Conservation (phyloP, 2,329 filamentous ascomycete species). For the Xylariaceae sp. region DNA sequence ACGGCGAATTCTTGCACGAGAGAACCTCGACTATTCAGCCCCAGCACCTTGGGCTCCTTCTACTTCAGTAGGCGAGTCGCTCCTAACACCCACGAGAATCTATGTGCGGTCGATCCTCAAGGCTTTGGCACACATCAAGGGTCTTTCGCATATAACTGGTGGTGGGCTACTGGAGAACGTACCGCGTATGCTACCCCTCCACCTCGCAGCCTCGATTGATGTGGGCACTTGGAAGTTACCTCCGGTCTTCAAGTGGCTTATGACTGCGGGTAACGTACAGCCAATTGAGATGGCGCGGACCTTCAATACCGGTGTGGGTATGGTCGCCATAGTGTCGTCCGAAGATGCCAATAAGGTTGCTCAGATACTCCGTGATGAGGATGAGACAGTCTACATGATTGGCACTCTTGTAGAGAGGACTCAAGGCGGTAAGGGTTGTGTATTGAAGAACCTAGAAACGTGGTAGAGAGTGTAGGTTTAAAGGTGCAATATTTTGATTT, state of each 20-base stretch:
- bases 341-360: slow-evolving; percentile 59
- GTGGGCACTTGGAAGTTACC: slow-evolving; percentile 71
- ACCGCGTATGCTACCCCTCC: slow-evolving; percentile 80
- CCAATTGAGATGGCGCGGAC: slow-evolving; percentile 81
- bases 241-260: slow-evolving; percentile 83
- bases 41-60: slow-evolving; percentile 70
- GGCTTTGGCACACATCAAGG: slow-evolving; percentile 68
- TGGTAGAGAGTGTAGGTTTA: no score
- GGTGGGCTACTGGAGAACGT: slow-evolving; percentile 92
- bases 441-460: slow-evolving; percentile 54
- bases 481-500: no score
- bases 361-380: slow-evolving; percentile 57
- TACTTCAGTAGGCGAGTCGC: slow-evolving; percentile 64
- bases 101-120: slow-evolving; percentile 82
- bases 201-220: slow-evolving; percentile 77
- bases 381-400: slow-evolving; percentile 74
- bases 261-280: slow-evolving; percentile 65
- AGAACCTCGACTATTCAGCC: slow-evolving; percentile 67
- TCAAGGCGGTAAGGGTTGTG: slow-evolving; percentile 53
- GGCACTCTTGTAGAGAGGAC: slow-evolving; percentile 63
- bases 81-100: slow-evolving; percentile 87
- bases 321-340: slow-evolving; percentile 78
- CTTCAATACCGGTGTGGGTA: slow-evolving; percentile 93
- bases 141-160: slow-evolving; percentile 94
- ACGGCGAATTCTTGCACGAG: slow-evolving; percentile 75